Conservation (phyloP, 805 yeast species). For the Candida silvicultrix region DNA sequence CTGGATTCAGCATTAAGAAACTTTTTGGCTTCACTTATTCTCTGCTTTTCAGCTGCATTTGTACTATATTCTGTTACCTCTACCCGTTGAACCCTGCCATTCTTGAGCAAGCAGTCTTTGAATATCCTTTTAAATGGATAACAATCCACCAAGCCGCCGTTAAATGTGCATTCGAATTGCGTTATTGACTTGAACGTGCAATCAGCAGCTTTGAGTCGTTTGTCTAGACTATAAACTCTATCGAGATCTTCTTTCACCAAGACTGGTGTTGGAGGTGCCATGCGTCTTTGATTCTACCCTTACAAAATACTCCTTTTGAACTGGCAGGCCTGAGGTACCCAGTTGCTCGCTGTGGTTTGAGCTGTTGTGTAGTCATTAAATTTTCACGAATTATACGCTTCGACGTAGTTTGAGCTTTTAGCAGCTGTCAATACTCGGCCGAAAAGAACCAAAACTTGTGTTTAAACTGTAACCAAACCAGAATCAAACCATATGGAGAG, state of each 20-base stretch:
- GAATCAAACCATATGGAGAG: too few species aligned
- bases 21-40: slow-evolving; percentile 2
- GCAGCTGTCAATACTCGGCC: too few species aligned
- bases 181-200: slow-evolving; percentile 34
- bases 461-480: too few species aligned
- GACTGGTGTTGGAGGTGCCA: slow-evolving; percentile 49
- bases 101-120: slow-evolving; percentile 31
- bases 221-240: slow-evolving; percentile 15
- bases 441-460: too few species aligned
- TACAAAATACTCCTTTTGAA: too few species aligned
- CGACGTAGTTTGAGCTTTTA: too few species aligned
- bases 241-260: slow-evolving; percentile 31
- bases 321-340: too few species aligned
- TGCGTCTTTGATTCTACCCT: too few species aligned
- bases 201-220: slow-evolving; percentile 5
- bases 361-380: too few species aligned
- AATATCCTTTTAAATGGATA: slow-evolving; percentile 43
- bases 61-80: slow-evolving; percentile 34
- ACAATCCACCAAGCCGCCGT: slow-evolving; percentile 36
- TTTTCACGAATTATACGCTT: too few species aligned
- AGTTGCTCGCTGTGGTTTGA: too few species aligned
- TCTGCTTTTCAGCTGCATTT: slow-evolving; percentile 21
- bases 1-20: slow-evolving; percentile 6
- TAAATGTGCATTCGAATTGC: slow-evolving; percentile 42
- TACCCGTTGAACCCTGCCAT: slow-evolving; percentile 19